A percentile compares a stretch with the other conserved stretches of the same genome.
Evolutionary conservation across 31 red algal species (phyloP).

Genomic region (Porphyra umbilicalis): DNA sequence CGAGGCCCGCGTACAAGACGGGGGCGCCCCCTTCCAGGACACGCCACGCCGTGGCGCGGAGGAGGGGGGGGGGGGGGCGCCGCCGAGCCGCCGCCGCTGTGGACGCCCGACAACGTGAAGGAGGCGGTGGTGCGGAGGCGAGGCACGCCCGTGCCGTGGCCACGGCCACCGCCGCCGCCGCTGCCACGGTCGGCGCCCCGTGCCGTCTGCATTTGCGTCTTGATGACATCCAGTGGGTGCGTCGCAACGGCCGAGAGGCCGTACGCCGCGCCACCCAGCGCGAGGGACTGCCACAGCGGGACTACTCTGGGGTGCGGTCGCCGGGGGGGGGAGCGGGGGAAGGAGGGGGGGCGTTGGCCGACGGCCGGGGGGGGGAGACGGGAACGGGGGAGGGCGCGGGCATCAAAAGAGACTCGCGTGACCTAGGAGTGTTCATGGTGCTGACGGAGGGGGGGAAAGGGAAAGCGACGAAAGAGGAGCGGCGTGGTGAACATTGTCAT

Average conservation of each 20-base stretch:
- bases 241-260: constrained; percentile 18
- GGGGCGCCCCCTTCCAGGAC: constrained; percentile 58
- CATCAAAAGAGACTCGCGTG: too few relatives aligned
- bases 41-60: constrained; percentile 15
- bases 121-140: background rate
- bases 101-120: background rate
- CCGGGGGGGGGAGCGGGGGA: background rate
- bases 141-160: background rate
- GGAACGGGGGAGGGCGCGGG: too few relatives aligned
- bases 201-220: constrained; percentile 22
- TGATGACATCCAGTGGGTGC: constrained; percentile 31
- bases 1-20: constrained; percentile 61
- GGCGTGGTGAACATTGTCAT: too few relatives aligned
- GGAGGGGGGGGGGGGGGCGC: background rate
- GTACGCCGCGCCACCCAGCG: constrained; percentile 31
- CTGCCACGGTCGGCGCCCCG: background rate
- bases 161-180: background rate
- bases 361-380: too few relatives aligned
- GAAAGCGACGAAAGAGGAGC: too few relatives aligned
- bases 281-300: constrained; percentile 41
- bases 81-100: too few relatives aligned
- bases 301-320: background rate
- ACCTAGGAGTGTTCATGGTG: too few relatives aligned
- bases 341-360: too few relatives aligned
- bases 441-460: too few relatives aligned